Base-by-base conservation (phyloP, 1,284 basidiomycete genomes). In the Cryptococcus sp. region DNA sequence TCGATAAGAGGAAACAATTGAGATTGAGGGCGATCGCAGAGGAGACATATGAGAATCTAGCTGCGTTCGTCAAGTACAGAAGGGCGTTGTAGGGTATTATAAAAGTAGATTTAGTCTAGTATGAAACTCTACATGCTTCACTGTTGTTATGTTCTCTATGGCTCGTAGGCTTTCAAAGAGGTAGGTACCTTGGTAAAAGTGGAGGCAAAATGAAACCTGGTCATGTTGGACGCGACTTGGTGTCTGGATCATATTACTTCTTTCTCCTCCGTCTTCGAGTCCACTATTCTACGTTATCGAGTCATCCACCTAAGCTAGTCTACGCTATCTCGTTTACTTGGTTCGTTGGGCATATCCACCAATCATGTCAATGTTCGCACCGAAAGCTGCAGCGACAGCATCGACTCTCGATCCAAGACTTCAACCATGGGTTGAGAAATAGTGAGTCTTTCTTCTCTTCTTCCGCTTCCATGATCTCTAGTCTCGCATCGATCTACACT, bases 381-480 rank as follows among this genome's bases (percentile, higher is more conserved):
- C 58, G 23, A 59, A 57, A 46, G 43, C 60, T 49, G 60, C 57
- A 5, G 61, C 57, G 3, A 41, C 55, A 15, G 58, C 56, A 34
- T 38, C 60, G 13, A 35, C 58, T 6, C 31, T 80, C 13, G 84
- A 86, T 60, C 84, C 86, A 3, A 81, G 81, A 42, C 74, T 87
- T 37, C 90, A 96, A 72, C 94, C 94, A 59, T 98, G 94, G 94
- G 92, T 98, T 0, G 94, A 98, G 79, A 97, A 97, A 84, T 98
- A 97, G 91, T 92, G 51, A 52, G 80, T 74, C 41, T 49, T 30
- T 31, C 34, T 15, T 46, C 45, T 35, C 51, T 53, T 43, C 47
- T n/a, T n/a, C n/a, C 38, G 10, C 38, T 41, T n/a, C n/a, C 38
- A 41, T 41, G n/a, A 10, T 10, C 2, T n/a, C 38, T 41, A 2